Evolutionary conservation across 257 asterid genomes (phyloP).

Genomic region (Nicotiana attenuata): DNA sequence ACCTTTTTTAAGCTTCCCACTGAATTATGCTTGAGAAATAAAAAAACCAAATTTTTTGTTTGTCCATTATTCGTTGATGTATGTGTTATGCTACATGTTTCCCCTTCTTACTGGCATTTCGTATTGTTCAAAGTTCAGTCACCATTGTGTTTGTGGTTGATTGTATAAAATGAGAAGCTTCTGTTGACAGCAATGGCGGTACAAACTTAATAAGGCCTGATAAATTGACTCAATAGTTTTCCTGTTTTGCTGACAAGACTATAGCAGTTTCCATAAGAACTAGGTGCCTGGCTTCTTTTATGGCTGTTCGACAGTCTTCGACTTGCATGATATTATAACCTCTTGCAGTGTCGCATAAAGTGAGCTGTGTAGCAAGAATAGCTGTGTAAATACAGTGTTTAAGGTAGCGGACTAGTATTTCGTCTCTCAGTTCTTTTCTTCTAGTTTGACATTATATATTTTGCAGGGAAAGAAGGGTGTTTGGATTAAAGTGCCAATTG

Average conservation of each 20-base stretch:
- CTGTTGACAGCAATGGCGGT: not conserved
- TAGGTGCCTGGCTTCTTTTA: not conserved
- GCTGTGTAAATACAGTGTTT: not conserved
- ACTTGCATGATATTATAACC: not conserved
- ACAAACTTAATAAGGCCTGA: not conserved
- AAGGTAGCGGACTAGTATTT: not conserved
- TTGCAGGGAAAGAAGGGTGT: slow-evolving; percentile 76
- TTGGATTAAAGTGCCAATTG: slow-evolving; percentile 64
- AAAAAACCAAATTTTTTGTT: not conserved
- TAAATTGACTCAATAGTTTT: not conserved
- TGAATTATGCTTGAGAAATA: not conserved
- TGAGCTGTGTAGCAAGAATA: not conserved
- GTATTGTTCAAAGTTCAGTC: not conserved
- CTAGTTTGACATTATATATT: not conserved
- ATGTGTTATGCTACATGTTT: not conserved
- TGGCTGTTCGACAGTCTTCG: not conserved
- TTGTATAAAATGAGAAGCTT: not conserved
- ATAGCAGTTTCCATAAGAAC: not conserved
- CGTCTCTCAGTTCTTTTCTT: too few species aligned
- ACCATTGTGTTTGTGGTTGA: not conserved
- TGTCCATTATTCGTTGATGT: not conserved
- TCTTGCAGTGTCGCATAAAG: not conserved
- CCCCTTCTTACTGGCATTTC: not conserved
- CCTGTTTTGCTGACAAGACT: not conserved
- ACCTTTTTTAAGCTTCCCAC: not conserved